These are phyloP conservation scores for Penicillium cataractarum DNA, from an alignment of 495 filamentous ascomycete species.

Conservation along the genomic window DNA sequence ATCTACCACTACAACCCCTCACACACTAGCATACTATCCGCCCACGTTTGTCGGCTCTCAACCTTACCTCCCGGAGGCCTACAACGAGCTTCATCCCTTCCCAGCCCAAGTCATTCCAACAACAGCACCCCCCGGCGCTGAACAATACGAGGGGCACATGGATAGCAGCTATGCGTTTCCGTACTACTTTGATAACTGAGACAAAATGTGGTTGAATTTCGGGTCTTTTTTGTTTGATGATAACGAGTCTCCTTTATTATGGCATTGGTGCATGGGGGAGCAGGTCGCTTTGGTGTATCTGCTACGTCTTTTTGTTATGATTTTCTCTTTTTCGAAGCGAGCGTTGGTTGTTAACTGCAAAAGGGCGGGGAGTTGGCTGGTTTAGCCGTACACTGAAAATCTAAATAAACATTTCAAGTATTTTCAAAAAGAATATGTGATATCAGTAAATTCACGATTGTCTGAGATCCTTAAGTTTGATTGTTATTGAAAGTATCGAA, in stretches of 20 bases:
- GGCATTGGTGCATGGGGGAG: background rate
- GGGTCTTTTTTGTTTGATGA: background rate
- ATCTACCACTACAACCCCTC: constrained; percentile 22
- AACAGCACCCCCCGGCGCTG: constrained; percentile 16
- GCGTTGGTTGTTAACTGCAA: background rate
- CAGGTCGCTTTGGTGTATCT: background rate
- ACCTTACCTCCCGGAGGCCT: constrained; percentile 28
- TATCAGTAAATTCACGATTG: background rate
- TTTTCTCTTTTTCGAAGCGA: background rate
- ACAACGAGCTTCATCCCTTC: constrained; percentile 21
- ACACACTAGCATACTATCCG: constrained; percentile 22
- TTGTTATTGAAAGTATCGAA: background rate
- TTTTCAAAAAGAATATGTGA: background rate
- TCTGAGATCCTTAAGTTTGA: background rate
- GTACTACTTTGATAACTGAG: constrained; percentile 36
- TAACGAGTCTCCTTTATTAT: constrained; percentile 25
- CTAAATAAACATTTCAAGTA: background rate
- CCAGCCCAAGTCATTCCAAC: constrained; percentile 12
- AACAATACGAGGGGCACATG: constrained; percentile 22
- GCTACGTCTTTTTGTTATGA: background rate
- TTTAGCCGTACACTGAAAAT: background rate
- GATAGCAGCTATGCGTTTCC: constrained; percentile 28
- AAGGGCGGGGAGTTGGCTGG: background rate
- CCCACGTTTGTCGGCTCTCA: constrained; percentile 22
- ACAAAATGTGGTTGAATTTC: background rate